A percentile compares a stretch with the other conserved stretches of the same genome.
Conservation (phyloP, 140 eudicot genomes). For the Stevia rebaudiana region DNA sequence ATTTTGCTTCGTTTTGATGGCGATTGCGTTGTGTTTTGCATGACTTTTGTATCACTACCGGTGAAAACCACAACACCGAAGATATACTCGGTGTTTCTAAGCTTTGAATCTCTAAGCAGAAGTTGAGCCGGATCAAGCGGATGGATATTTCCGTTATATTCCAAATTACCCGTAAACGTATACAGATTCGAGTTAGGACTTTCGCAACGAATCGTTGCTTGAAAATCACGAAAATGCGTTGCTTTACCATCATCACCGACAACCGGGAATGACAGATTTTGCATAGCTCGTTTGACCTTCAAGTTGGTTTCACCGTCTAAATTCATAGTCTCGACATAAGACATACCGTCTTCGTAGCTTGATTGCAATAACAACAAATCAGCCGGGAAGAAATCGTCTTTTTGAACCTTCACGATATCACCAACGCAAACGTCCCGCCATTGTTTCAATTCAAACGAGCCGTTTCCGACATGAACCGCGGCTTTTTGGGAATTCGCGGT, state of each 20-base stretch:
- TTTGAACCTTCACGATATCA: constrained; percentile 47
- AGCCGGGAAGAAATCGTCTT: constrained; percentile 57
- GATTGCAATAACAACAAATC: constrained; percentile 56
- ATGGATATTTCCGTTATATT: constrained; percentile 16
- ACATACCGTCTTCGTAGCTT: constrained; percentile 61
- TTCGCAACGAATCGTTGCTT: constrained; percentile 39
- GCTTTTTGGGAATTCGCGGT: constrained; percentile 39
- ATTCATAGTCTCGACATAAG: constrained; percentile 70
- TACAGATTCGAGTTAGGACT: constrained; percentile 60
- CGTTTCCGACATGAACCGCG: constrained; percentile 36
- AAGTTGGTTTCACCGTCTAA: constrained; percentile 68
- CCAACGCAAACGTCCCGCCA: constrained; percentile 50
- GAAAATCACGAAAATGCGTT: constrained; percentile 33
- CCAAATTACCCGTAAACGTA: constrained; percentile 54
- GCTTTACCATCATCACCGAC: constrained; percentile 24
- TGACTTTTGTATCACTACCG: constrained; percentile 57
- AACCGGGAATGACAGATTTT: constrained; percentile 25
- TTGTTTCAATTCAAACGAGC: constrained; percentile 30
- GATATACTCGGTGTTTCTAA: constrained; percentile 45
- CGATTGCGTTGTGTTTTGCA: constrained; percentile 48
- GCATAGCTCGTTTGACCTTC: constrained; percentile 48
- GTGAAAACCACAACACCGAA: constrained; percentile 58
- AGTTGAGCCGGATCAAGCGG: constrained; percentile 45
- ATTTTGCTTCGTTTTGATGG: constrained; percentile 54
- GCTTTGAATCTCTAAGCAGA: constrained; percentile 61